Evolutionary conservation across 345 rosid species (phyloP).

Genomic region (Citropsis articulata): DNA sequence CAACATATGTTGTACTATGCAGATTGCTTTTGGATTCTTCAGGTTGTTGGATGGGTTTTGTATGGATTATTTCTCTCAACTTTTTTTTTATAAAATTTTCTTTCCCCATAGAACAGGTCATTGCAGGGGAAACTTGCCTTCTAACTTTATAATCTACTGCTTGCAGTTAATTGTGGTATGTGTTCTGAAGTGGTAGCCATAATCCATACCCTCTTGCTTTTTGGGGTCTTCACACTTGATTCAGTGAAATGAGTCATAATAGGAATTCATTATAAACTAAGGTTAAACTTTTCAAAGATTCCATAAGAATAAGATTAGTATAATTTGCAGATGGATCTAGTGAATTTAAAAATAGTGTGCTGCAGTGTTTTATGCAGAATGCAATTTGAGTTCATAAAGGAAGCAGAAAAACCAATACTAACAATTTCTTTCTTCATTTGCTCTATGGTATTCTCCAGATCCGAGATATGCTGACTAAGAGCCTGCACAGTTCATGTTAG

Average conservation of each 20-base stretch:
- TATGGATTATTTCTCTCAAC: too few species aligned
- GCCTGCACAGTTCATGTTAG: constrained; percentile 49
- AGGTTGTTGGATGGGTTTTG: too few species aligned
- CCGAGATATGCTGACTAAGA: constrained; percentile 87
- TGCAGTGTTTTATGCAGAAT: neutral
- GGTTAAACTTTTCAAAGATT: neutral
- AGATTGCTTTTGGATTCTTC: neutral
- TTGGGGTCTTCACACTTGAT: too few species aligned
- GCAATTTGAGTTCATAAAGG: neutral
- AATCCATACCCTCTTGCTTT: too few species aligned
- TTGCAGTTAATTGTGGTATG: too few species aligned
- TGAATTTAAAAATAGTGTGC: neutral
- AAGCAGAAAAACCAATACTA: constrained; percentile 30
- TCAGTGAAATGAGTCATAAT: too few species aligned
- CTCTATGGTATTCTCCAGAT: constrained; percentile 72
- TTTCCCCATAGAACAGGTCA: too few species aligned
- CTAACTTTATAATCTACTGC: too few species aligned
- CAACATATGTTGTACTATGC: neutral
- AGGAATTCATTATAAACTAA: neutral
- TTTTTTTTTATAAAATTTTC: too few species aligned
- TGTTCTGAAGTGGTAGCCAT: too few species aligned
- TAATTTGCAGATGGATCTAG: constrained; percentile 6
- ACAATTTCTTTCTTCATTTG: constrained; percentile 81
- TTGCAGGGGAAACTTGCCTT: too few species aligned
- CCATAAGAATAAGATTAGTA: neutral